Evolutionary conservation across 2,329 filamentous ascomycete species (phyloP).

Genomic region (Penicillium brasilianum): DNA sequence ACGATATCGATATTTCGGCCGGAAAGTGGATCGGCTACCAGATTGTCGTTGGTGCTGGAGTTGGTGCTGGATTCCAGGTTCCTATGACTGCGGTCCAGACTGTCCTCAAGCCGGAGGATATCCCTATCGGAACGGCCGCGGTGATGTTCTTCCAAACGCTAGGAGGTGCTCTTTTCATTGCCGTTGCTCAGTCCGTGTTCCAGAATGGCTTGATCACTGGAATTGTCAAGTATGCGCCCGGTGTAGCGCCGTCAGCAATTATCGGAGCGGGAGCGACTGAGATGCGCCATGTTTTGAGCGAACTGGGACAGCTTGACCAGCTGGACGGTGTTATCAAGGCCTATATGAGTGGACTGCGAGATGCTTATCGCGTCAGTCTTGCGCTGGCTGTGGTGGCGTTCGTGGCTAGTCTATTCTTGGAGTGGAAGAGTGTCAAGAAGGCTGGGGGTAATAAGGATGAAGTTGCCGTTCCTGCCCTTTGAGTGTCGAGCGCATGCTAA

Average conservation of each 20-base stretch:
- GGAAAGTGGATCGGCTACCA: conserved; percentile 40
- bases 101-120: conserved; percentile 30
- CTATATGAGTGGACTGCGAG: conserved; percentile 29
- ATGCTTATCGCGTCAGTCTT: conserved; percentile 30
- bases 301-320: conserved; percentile 20
- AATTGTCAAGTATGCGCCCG: conserved; percentile 14
- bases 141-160: conserved; percentile 39
- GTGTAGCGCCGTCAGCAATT: conserved; percentile 19
- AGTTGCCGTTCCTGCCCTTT: conserved; percentile 16
- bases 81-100: conserved; percentile 38
- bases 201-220: conserved; percentile 33
- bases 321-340: conserved; percentile 25
- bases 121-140: conserved; percentile 35
- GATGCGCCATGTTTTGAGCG: conserved; percentile 20
- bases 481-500: background rate
- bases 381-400: conserved; percentile 27
- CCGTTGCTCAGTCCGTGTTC: conserved; percentile 39
- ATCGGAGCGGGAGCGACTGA: conserved; percentile 29
- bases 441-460: conserved; percentile 19
- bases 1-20: conserved; percentile 23
- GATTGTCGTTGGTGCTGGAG: conserved; percentile 33
- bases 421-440: conserved; percentile 35
- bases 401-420: conserved; percentile 27
- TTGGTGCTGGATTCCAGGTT: conserved; percentile 36
- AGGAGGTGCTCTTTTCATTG: conserved; percentile 38